Percentiles rank a stretch among this genome's conserved stretches.
These are phyloP conservation scores for Aspergillus quadricinctus DNA, from an alignment of 2,329 filamentous ascomycete species.

Conservation along the genomic window DNA sequence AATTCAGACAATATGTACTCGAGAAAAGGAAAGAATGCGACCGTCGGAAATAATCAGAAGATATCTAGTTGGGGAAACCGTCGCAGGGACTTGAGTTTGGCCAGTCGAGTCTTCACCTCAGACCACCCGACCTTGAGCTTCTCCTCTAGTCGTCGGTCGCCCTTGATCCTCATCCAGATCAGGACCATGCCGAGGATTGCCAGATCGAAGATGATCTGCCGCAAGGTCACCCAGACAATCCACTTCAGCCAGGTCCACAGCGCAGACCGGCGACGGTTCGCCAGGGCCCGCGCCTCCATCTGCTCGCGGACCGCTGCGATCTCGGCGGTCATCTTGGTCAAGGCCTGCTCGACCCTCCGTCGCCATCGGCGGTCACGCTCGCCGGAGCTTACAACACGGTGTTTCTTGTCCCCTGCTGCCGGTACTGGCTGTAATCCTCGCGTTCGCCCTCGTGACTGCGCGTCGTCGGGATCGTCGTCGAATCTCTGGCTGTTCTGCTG, in stretches of 20 bases:
- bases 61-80: slow-evolving; percentile 21
- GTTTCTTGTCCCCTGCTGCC: neutral
- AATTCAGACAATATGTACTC: slow-evolving; percentile 21
- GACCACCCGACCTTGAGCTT: slow-evolving; percentile 31
- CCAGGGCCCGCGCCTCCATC: slow-evolving; percentile 71
- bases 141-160: slow-evolving; percentile 40
- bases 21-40: slow-evolving; percentile 15
- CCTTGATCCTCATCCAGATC: slow-evolving; percentile 39
- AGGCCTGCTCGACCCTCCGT: slow-evolving; percentile 73
- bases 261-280: slow-evolving; percentile 61
- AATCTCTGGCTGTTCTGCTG: slow-evolving; percentile 3
- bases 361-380: slow-evolving; percentile 61
- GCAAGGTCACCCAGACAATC: slow-evolving; percentile 63
- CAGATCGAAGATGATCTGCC: slow-evolving; percentile 71
- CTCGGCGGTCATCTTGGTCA: slow-evolving; percentile 87
- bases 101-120: slow-evolving; percentile 31
- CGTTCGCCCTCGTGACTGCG: slow-evolving; percentile 5
- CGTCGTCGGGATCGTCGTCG: slow-evolving; percentile 1
- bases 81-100: slow-evolving; percentile 22
- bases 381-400: slow-evolving; percentile 10
- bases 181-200: slow-evolving; percentile 44
- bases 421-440: slow-evolving; percentile 10
- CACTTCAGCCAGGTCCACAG: slow-evolving; percentile 67
- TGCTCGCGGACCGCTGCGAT: slow-evolving; percentile 89
- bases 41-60: slow-evolving; percentile 14